A percentile compares a stretch with the other conserved stretches of the same genome.
phyloP scores from a whole-genome alignment of 148 eudicot species.

The Arctostaphylos glauca region DNA sequence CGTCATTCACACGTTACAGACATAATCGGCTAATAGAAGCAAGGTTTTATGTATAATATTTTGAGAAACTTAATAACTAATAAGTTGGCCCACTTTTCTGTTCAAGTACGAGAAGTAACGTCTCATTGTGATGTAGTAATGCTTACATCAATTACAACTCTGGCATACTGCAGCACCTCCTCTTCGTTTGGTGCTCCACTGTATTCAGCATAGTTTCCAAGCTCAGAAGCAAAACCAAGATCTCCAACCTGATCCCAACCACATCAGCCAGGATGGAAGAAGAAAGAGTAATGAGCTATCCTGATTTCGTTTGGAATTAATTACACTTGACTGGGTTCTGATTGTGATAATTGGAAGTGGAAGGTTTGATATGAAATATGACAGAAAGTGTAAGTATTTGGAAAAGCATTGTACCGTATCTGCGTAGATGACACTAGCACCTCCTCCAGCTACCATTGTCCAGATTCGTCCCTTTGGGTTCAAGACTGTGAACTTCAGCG shows the following conservation, averaged over 20 bases:
- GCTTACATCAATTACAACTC: conserved; percentile 73
- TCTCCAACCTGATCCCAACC: conserved; percentile 52
- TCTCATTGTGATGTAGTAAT: not conserved
- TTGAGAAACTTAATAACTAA: not conserved
- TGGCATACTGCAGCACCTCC: conserved; percentile 71
- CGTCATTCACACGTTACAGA: not conserved
- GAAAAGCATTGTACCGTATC: conserved; percentile 46
- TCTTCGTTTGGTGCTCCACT: conserved; percentile 84
- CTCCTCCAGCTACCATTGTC: conserved; percentile 89
- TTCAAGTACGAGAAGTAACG: not conserved
- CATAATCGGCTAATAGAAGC: not conserved
- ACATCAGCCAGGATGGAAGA: conserved; percentile 6
- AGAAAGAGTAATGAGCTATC: conserved; percentile 4
- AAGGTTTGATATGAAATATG: not conserved
- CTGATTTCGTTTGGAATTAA: not conserved
- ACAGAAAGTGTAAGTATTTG: not conserved
- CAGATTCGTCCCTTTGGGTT: conserved; percentile 74
- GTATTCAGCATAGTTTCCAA: conserved; percentile 75
- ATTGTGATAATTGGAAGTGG: not conserved
- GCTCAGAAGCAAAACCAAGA: conserved; percentile 72
- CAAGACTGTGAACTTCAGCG: conserved; percentile 69
- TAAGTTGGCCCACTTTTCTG: not conserved
- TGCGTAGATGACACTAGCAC: conserved; percentile 77
- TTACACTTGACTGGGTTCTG: not conserved
- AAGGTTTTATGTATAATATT: not conserved